phyloP scores from a whole-genome alignment of 371 early-diverging fungal genomes.

The Apophysomyces variabilis region DNA sequence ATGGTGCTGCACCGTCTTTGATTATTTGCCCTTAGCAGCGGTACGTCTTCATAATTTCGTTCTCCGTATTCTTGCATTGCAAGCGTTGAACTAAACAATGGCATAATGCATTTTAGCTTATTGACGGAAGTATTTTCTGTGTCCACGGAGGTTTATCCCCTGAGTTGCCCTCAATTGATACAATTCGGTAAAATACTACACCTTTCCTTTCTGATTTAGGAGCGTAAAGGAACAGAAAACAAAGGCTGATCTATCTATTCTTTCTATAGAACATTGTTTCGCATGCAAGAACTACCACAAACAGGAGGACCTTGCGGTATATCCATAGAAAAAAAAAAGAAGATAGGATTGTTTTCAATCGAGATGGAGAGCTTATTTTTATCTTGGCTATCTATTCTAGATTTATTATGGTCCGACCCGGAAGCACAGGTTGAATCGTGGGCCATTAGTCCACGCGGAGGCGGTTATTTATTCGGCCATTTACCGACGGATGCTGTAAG shows the following conservation, averaged over 20 bases:
- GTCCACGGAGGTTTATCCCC: slow-evolving; percentile 99
- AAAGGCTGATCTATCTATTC: not conserved
- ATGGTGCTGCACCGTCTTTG: slow-evolving; percentile 98
- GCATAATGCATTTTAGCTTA: slow-evolving; percentile 20
- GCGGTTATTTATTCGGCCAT: slow-evolving; percentile 98
- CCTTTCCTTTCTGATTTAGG: too few species aligned
- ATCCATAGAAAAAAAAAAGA: not conserved
- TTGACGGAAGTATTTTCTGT: slow-evolving; percentile 77
- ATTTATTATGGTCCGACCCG: slow-evolving; percentile 99
- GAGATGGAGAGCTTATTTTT: too few species aligned
- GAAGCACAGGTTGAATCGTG: slow-evolving; percentile 95
- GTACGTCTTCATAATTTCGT: slow-evolving; percentile 47
- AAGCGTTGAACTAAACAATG: not conserved
- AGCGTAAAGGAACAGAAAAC: not conserved
- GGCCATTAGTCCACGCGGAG: slow-evolving; percentile 98
- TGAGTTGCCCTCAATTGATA: slow-evolving; percentile 71
- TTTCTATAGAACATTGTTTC: slow-evolving; percentile 42
- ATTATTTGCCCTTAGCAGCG: slow-evolving; percentile 97
- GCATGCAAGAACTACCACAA: slow-evolving; percentile 57
- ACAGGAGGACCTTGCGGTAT: slow-evolving; percentile 56
- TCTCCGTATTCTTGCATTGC: not conserved
- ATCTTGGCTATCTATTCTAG: slow-evolving; percentile 31
- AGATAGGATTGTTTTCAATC: too few species aligned
- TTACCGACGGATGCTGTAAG: slow-evolving; percentile 83
- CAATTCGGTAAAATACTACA: slow-evolving; percentile 39